Base-by-base conservation (phyloP, 163 green algal genomes). In the Scenedesmus sp. region DNA sequence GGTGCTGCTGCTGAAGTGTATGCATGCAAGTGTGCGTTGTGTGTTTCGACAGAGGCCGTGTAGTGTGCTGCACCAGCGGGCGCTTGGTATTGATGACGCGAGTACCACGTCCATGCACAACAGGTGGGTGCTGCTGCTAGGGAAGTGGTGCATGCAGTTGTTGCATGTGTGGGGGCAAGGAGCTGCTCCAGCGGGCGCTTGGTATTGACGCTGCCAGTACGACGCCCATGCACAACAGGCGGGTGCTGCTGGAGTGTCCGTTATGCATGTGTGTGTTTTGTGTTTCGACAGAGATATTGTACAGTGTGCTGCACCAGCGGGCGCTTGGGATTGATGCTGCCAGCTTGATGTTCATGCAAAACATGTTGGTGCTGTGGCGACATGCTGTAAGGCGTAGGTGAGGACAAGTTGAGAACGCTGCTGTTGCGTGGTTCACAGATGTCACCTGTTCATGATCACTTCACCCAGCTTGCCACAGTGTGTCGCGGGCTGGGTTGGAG, bases 181-280 rank as follows among this genome's bases (percentile, higher is more conserved):
- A 94, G 74, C 82, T 95, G 89, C 91, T 95, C 74, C 76, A 87
- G 62, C 79, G 89, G 0, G 93, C 93, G 15, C 89, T 97, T 86
- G 77, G 57, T 10, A 74, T 89, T 20, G 91, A 95, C 87, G 57
- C 54, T 13, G 52, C 67, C n/a, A 87, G 83, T 57, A 26, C 67
- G 20, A 90, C 83, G 1, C 73, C 64, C 4, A 93, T 93, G 90
- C 83, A 93, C 73, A 93, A 93, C 60, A 81, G 90, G 76, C 60
- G 76, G 2, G 76, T n/a, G 67, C 34, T 46, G 34, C 34, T 26
- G 26, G 26, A 26, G 26, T 26, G 26, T 26, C 26, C 26, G 26
- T 26, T 26, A 26, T 26, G 26, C 26, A 26, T 26, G 26, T 26
- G 26, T 26, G 26, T 26, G 26, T 26, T 26, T 26, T 26, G 26